Evolutionary conservation across 192 early-diverging fungal genomes (phyloP).

Genomic region (Spizellomyces punctatus): DNA sequence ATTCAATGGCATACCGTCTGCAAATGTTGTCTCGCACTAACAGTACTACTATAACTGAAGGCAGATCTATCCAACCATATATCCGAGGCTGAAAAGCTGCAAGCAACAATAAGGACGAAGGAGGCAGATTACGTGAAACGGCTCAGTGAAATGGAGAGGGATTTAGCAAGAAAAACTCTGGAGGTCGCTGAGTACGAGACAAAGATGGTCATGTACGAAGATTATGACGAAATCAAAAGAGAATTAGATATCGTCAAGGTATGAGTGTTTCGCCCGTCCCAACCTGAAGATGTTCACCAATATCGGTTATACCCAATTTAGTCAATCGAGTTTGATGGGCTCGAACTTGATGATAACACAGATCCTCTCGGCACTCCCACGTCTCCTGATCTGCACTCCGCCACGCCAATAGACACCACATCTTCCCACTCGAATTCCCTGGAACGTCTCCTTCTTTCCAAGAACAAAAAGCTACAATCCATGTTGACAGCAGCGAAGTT

Average conservation of each 20-base stretch:
- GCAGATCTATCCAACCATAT: neutral
- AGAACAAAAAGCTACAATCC: conserved; percentile 81
- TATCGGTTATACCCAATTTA: neutral
- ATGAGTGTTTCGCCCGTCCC: conserved; percentile 9
- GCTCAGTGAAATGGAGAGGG: conserved; percentile 51
- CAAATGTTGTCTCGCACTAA: neutral
- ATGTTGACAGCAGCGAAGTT: conserved; percentile 66
- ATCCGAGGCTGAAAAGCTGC: conserved; percentile 47
- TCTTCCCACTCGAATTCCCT: conserved; percentile 49
- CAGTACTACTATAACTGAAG: neutral
- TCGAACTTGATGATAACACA: neutral
- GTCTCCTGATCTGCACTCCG: conserved; percentile 1
- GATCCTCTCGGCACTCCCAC: neutral
- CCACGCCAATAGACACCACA: conserved; percentile 32
- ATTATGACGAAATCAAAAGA: conserved; percentile 85
- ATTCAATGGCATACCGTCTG: neutral
- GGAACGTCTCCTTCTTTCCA: conserved; percentile 78
- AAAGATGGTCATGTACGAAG: conserved; percentile 64
- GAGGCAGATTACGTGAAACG: conserved; percentile 41
- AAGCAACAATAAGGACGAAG: conserved; percentile 40
- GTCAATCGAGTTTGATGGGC: conserved; percentile 36
- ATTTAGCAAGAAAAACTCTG: conserved; percentile 40
- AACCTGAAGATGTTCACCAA: neutral
- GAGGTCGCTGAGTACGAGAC: conserved; percentile 31
- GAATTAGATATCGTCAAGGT: conserved; percentile 86